Base-by-base conservation (phyloP, 805 yeast species). In the Candida cerambycidarum region DNA sequence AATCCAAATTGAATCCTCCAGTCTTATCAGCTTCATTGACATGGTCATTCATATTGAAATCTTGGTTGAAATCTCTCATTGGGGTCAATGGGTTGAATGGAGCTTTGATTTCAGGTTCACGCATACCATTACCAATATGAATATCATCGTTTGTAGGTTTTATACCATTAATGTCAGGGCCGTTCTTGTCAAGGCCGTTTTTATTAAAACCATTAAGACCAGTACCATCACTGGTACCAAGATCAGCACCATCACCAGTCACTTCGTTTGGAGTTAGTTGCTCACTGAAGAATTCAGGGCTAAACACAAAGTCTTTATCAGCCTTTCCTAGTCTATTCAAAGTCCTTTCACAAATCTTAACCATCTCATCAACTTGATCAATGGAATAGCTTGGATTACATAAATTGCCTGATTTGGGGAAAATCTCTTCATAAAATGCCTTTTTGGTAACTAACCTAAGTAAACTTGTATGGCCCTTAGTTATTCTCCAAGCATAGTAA, bases 401-500 rank as follows among this genome's bases (percentile, higher is more conserved):
- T 13, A 60, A 41, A 19, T 32, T 16, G 2, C 42, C 43, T 1
- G 55, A 55, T 21, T 42, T 41, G 13, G 39, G 34, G 32, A 47
- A 47, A 21, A 59, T 57, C 7, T 48, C 53, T 21, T 54, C 58
- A 44, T 65, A 66, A 41, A 65, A 68, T 14, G 57, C 58, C 19
- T 56, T 46, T 3, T 56, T 53, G 3, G 65, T 62, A 28, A 65
- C 57, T 1, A 57, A 54, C 32, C 58, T 56, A 40, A 69, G 52
- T 30, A 65, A 50, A 38, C 51, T 57, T 0, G 64, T 58, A 38
- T 65, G 70, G 10, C 66, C 62, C 41, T 64, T 66, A 10, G 69
- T 59, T 9, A 67, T 59, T 51, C 67, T 57, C 72, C 72, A 67
- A 1, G 72, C 71, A 44, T 66, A 59, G 45, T 63, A 67, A 51